Evolutionary conservation across 2,329 filamentous ascomycete genomes (phyloP).

Genomic region (Alternaria sp.): DNA sequence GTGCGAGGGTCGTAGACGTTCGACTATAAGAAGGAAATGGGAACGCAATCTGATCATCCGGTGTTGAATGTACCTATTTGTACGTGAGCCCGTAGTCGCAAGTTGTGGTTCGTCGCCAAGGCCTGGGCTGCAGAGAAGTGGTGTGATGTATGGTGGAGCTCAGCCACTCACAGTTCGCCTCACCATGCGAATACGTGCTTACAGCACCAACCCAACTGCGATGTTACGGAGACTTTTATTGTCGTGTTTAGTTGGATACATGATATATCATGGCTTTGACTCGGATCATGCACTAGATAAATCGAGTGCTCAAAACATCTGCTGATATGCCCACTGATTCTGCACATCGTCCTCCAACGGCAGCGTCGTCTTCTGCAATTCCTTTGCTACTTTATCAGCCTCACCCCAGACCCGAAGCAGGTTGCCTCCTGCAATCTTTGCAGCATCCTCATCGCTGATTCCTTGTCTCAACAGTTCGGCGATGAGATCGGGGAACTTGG

Average conservation of each 20-base stretch:
- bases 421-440: slow-evolving; percentile 81
- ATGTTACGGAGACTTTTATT: not conserved
- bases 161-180: slow-evolving; percentile 14
- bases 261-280: not conserved
- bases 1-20: not conserved
- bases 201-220: not conserved
- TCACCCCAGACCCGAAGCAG: slow-evolving; percentile 84
- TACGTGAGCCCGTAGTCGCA: not conserved
- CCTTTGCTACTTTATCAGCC: slow-evolving; percentile 74
- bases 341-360: slow-evolving; percentile 57
- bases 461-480: slow-evolving; percentile 77
- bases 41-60: not conserved
- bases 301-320: not conserved
- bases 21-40: not conserved
- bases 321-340: slow-evolving; percentile 28
- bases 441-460: slow-evolving; percentile 76
- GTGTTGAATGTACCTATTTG: slow-evolving; percentile 15
- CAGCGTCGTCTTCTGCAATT: slow-evolving; percentile 64
- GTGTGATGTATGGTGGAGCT: slow-evolving; percentile 26
- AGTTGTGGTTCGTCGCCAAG: slow-evolving; percentile 24
- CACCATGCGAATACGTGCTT: slow-evolving; percentile 1
- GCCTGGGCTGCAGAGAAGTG: slow-evolving; percentile 28
- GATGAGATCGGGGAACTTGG: slow-evolving; percentile 81
- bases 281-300: not conserved
- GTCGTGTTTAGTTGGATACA: not conserved